Evolutionary conservation across 495 filamentous ascomycete genomes (phyloP), one percentile per base, ranked within the genome.

Genomic region (Hypoxylon intermedium): DNA sequence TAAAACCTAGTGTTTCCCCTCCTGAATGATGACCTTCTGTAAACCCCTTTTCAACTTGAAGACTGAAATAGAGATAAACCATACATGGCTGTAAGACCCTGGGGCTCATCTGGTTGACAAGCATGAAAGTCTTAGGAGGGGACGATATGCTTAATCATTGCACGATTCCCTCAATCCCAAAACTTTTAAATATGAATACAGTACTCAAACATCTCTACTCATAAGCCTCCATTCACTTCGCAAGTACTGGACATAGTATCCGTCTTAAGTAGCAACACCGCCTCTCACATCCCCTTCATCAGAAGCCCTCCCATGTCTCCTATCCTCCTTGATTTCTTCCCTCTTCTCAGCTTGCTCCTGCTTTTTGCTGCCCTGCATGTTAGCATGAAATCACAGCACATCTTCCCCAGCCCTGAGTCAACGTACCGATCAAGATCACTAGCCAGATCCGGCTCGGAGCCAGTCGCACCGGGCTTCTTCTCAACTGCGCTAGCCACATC

Each of bases 401-500:
- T 6, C 28, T 2, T 12, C 13, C 13, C 5, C 9, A 5, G 12
- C 16, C 16, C 6, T 6, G 4, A 9, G 13, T 15, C 26, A n/a
- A 68, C 74, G 33, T 50, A 77, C 75, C 74, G 69, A 46, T 76
- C 74, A 28, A 78, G 40, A 53, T 74, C 76, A 6, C 65, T 68
- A 9, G 76, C 77, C 7, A 77, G 62, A 53, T 64, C 58, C 33
- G 67, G 57, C 56, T 68, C 54, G 3, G 46, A 41, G 16, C 68
- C 68, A 5, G 20, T 40, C n/a, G 68, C 68, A 0, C 77, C 75
- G 16, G 71, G 63, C 55, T 78, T 77, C 0, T 75, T 64, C 49
- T 76, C 56, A 1, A 84, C 81, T 0, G 75, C 74, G 19, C 72
- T 62, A 1, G 82, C 83, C 31, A 87, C 81, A 18, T 82, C 74